Evolutionary conservation across 768 basidiomycete genomes (phyloP).

Genomic region (Mycena capillaripes): DNA sequence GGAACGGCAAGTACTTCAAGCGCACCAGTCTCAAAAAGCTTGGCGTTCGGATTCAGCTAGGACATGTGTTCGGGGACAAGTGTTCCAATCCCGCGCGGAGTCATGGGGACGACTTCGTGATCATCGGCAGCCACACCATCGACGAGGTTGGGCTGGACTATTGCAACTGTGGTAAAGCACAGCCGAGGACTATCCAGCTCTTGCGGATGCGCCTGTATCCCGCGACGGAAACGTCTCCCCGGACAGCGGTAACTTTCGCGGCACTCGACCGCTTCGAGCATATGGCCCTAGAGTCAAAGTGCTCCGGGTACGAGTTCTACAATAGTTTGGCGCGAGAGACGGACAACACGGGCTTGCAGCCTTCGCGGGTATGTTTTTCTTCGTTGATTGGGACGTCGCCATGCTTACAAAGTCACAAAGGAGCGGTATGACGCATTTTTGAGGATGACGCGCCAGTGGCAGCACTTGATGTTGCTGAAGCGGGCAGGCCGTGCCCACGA

Average conservation of each 20-base stretch:
- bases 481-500: not conserved
- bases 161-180: not conserved
- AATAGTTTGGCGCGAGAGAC: no score
- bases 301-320: not conserved
- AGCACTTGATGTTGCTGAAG: not conserved
- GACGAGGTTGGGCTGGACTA: not conserved
- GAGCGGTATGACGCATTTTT: not conserved
- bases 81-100: not conserved
- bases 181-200: not conserved
- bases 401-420: not conserved
- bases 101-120: not conserved
- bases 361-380: not conserved
- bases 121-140: not conserved
- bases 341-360: not conserved
- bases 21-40: not conserved
- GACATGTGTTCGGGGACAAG: not conserved
- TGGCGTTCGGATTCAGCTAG: not conserved
- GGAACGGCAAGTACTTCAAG: not conserved
- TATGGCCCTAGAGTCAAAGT: not conserved
- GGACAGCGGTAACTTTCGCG: not conserved
- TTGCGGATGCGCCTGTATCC: not conserved
- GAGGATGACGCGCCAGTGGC: not conserved
- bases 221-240: not conserved
- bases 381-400: fast-evolving
- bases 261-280: not conserved